Evolutionary conservation across 2,329 filamentous ascomycete species (phyloP), one percentile per base, ranked within the genome.

Genomic region (Beauveria rudraprayagi): DNA sequence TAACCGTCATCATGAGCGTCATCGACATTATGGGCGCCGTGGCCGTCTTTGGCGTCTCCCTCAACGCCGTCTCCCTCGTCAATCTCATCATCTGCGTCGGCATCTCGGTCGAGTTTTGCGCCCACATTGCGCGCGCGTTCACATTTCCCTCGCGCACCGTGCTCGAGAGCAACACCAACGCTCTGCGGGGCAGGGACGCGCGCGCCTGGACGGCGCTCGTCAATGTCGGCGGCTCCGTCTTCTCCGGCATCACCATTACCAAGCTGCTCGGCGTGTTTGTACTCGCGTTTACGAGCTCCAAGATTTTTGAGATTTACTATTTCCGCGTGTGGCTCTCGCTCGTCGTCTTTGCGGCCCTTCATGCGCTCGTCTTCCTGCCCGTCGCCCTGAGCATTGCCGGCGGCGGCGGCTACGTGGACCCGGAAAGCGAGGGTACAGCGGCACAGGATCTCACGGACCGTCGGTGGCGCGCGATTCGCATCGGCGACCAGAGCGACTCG

Each of bases 301-400:
- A 97, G 83, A 99, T 99, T 70, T 99, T 99, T 69, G 95, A 99
- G 78, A 91, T 99, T 62, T 99, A 99, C 77, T 99, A 99, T 76
- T 99, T 99, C 81, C 84, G 94, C 48, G 90, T 99, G 48, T 99
- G 94, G 94, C 78, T 97, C 19, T 89, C 92, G 7, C 83, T 99
- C 60, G 92, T 99, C 11, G 73, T 95, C 10, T 93, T 96, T 73
- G 95, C 92, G 3, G 91, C 91, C 8, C 82, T 87, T 10, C 94
- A 99, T 73, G 91, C 94, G 0, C 79, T 99, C 53, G 83, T 99
- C 8, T 96, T 97, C 73, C 77, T 99, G 67, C 94, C 94, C 0
- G 94, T 97, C 1, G 88, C 90, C 2, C 79, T 99, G 66, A 95
- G 90, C 70, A 79, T 97, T 55, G 81, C 90, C 56, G 94, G 94